These are phyloP conservation scores for Croton laevigatus DNA, from an alignment of 441 rosid species.

Conservation along the genomic window DNA sequence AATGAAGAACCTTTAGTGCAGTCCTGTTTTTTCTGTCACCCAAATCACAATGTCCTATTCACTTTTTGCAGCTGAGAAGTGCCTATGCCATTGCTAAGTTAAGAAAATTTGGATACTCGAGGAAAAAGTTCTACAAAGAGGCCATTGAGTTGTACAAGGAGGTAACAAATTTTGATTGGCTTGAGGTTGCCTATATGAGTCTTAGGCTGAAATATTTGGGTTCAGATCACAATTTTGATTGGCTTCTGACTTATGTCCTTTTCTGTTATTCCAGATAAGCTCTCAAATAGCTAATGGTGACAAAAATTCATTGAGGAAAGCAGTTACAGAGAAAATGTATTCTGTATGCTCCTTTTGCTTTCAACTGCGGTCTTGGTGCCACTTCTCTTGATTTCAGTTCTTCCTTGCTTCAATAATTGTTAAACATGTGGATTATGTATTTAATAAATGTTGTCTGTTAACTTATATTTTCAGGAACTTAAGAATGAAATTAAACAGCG, in stretches of 20 bases:
- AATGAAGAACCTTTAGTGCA: conserved; percentile 3
- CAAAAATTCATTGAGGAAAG: conserved; percentile 67
- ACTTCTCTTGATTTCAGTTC: not conserved
- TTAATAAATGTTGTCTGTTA: conserved; percentile 15
- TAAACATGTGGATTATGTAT: conserved; percentile 3
- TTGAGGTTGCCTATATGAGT: too few species aligned
- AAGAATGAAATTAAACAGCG: conserved; percentile 85
- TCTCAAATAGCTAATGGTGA: conserved; percentile 67
- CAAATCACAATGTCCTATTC: conserved; percentile 18
- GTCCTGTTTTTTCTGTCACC: not conserved
- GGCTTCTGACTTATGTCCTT: conserved; percentile 9
- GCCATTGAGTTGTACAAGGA: conserved; percentile 72
- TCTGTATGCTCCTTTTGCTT: conserved; percentile 60
- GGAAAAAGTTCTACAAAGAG: conserved; percentile 65
- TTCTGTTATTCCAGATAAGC: conserved; percentile 54
- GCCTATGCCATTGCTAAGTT: conserved; percentile 83
- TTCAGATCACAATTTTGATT: conserved; percentile 5
- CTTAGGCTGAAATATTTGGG: not conserved
- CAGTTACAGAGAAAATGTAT: conserved; percentile 83
- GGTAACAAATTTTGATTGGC: conserved; percentile 34
- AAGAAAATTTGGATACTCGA: conserved; percentile 83
- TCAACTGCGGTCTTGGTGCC: conserved; percentile 8
- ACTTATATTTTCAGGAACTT: conserved; percentile 45
- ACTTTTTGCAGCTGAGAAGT: conserved; percentile 63
- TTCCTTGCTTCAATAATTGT: conserved; percentile 1